Percentiles rank a stretch among this genome's conserved stretches.
These are phyloP conservation scores for Neonectria coccinea DNA, from an alignment of 2,329 filamentous ascomycete genomes.

Conservation along the genomic window DNA sequence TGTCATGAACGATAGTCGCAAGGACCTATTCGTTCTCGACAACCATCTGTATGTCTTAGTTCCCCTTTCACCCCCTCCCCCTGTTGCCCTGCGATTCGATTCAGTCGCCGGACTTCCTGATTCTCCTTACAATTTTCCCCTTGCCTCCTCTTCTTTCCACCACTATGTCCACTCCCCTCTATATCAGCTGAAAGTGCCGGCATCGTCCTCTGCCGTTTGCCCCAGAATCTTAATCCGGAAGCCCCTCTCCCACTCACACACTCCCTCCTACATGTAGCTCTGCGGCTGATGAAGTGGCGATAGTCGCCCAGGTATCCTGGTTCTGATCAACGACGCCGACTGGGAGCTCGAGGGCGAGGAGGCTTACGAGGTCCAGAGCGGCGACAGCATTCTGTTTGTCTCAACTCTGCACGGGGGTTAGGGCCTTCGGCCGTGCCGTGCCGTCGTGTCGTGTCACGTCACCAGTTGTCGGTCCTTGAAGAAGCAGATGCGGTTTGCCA, in stretches of 20 bases:
- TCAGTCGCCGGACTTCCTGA: not conserved
- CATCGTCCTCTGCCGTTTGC: conserved; percentile 18
- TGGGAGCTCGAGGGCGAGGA: conserved; percentile 99
- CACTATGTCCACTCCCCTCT: conserved; percentile 40
- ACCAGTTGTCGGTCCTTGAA: conserved; percentile 30
- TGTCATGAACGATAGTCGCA: conserved; percentile 85
- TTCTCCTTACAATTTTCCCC: conserved; percentile 11
- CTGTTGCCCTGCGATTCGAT: conserved; percentile 11
- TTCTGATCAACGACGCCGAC: conserved; percentile 96
- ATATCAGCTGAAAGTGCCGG: conserved; percentile 30
- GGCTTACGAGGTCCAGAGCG: conserved; percentile 82
- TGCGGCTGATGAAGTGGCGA: conserved; percentile 45
- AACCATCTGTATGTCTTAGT: conserved; percentile 79
- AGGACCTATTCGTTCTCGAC: conserved; percentile 91
- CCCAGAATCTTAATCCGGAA: conserved; percentile 14
- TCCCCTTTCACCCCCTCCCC: conserved; percentile 17
- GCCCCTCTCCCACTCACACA: conserved; percentile 9
- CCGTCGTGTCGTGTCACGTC: conserved; percentile 9
- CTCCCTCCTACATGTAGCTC: conserved; percentile 25
- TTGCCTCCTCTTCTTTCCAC: conserved; percentile 9
- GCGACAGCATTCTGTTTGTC: conserved; percentile 94
- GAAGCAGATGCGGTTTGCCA: conserved; percentile 32
- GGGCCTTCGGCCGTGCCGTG: conserved; percentile 18
- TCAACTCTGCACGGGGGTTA: conserved; percentile 96
- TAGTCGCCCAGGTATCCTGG: conserved; percentile 94